phyloP scores from a whole-genome alignment of 2,329 filamentous ascomycete species.

The Pezicula radicicola region DNA sequence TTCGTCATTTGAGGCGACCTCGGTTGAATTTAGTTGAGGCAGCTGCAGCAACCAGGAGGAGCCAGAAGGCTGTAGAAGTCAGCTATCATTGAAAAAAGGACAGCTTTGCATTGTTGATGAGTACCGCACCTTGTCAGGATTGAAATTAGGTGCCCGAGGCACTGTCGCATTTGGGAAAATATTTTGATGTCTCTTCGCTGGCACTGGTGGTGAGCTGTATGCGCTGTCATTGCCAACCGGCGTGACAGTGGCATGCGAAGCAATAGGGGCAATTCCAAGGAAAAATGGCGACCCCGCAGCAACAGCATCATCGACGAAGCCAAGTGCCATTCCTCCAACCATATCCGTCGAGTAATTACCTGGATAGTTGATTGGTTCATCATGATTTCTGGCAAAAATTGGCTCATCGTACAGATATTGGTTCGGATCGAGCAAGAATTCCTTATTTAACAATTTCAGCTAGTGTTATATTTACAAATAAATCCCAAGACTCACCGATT shows the following conservation, averaged over 20 bases:
- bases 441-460: too few species aligned
- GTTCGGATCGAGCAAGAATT: conserved; percentile 61
- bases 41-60: conserved; percentile 42
- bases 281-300: conserved; percentile 57
- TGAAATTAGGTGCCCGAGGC: conserved; percentile 61
- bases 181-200: conserved; percentile 44
- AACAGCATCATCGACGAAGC: conserved; percentile 57
- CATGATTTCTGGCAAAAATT: conserved; percentile 58
- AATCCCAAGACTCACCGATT: too few species aligned
- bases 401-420: conserved; percentile 68
- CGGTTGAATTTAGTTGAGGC: conserved; percentile 32
- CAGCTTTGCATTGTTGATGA: conserved; percentile 3
- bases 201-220: conserved; percentile 43
- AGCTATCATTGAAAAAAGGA: not conserved
- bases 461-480: too few species aligned
- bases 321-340: conserved; percentile 49
- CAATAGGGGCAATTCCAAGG: conserved; percentile 59
- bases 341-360: conserved; percentile 50
- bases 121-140: conserved; percentile 47
- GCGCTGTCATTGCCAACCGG: conserved; percentile 36
- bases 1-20: conserved; percentile 42
- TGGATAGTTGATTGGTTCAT: conserved; percentile 50
- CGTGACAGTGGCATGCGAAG: conserved; percentile 53
- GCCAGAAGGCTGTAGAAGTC: conserved; percentile 23
- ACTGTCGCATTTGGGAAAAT: conserved; percentile 57